These are phyloP conservation scores for Mycena sanguinolenta DNA, from an alignment of 768 basidiomycete genomes.

Conservation along the genomic window DNA sequence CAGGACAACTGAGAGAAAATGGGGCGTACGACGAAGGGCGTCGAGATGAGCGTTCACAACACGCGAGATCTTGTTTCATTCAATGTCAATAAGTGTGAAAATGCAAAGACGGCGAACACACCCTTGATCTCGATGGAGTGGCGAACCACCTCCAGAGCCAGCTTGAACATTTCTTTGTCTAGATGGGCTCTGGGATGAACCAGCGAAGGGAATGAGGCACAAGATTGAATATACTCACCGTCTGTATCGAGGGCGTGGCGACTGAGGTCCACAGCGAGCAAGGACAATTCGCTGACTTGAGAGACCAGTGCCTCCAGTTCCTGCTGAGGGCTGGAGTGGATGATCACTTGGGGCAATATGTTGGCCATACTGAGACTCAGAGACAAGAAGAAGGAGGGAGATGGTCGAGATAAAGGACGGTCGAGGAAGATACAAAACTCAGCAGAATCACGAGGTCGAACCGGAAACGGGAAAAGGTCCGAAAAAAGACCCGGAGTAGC, in stretches of 20 bases:
- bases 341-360: not conserved
- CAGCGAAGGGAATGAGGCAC: not conserved
- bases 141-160: slow-evolving; percentile 4
- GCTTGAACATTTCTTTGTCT: not conserved
- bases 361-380: not conserved
- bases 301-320: slow-evolving; percentile 19
- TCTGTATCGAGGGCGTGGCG: not conserved
- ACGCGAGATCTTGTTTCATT: not conserved
- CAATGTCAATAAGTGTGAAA: not conserved
- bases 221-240: not conserved
- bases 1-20: no score
- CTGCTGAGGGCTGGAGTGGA: not conserved
- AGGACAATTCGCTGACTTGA: not conserved
- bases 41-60: not conserved
- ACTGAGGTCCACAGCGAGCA: not conserved
- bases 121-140: slow-evolving; percentile 10
- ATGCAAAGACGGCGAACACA: not conserved
- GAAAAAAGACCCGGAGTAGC: no score
- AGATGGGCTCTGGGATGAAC: not conserved
- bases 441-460: no score
- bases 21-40: not conserved
- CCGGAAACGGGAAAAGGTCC: no score
- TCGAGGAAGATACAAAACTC: no score
- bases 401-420: no score
- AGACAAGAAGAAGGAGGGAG: not conserved